phyloP scores from a whole-genome alignment of 2,329 filamentous ascomycete genomes.

The Fusarium sp. region DNA sequence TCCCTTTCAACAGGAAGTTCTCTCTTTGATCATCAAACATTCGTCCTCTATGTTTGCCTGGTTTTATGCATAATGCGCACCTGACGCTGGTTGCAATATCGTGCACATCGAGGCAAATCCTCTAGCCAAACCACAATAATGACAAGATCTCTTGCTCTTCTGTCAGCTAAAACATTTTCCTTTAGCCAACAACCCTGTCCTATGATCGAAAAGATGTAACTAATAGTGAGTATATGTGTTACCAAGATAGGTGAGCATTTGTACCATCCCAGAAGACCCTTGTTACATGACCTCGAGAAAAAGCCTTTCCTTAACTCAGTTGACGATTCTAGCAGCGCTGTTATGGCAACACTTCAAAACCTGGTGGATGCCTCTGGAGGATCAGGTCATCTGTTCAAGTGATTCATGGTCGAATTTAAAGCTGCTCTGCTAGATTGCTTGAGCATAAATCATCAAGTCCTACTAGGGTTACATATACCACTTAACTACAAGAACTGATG shows the following conservation, averaged over 20 bases:
- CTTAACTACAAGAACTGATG: too few relatives aligned
- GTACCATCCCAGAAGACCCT: not conserved
- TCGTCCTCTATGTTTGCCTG: accelerated
- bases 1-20: not conserved
- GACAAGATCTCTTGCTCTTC: not conserved
- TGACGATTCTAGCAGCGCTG: accelerated
- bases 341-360: not conserved
- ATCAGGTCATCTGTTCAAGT: accelerated
- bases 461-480: too few relatives aligned
- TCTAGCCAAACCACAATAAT: slow-evolving; percentile 11
- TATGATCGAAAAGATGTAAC: not conserved
- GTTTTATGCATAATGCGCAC: accelerated
- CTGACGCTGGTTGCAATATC: not conserved
- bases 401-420: not conserved
- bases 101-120: not conserved
- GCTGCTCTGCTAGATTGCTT: not conserved
- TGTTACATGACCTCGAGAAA: too few relatives aligned
- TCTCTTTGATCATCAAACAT: accelerated
- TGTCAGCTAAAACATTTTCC: not conserved
- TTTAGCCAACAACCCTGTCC: not conserved
- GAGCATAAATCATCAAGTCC: too few relatives aligned
- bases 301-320: not conserved
- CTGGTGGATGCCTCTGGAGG: not conserved
- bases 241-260: not conserved
- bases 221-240: not conserved